phyloP scores from a whole-genome alignment of 2,329 filamentous ascomycete species.

The Hypoxylon sp. region DNA sequence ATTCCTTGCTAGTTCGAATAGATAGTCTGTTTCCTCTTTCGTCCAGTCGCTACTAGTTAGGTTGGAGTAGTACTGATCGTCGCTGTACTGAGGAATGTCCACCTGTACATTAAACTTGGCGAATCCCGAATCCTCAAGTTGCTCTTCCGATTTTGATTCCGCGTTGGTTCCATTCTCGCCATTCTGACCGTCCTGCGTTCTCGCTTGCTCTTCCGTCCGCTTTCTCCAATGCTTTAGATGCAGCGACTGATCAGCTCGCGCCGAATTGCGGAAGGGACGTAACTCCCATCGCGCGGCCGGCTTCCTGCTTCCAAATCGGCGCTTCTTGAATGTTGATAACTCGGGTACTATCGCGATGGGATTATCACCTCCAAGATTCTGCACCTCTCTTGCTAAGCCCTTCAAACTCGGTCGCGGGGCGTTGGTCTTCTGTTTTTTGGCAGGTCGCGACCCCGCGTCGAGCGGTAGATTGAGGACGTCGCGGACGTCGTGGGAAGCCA shows the following conservation, averaged over 20 bases:
- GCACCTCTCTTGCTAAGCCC: slow-evolving; percentile 75
- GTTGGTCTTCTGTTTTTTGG: slow-evolving; percentile 81
- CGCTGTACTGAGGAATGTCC: slow-evolving; percentile 83
- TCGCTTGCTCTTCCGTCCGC: slow-evolving; percentile 64
- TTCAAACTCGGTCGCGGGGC: slow-evolving; percentile 73
- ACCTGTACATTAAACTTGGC: slow-evolving; percentile 90
- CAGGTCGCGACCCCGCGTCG: slow-evolving; percentile 69
- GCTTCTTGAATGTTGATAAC: slow-evolving; percentile 72
- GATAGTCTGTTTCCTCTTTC: slow-evolving; percentile 92
- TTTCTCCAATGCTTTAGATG: slow-evolving; percentile 85
- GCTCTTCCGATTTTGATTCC: slow-evolving; percentile 57
- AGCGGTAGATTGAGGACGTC: slow-evolving; percentile 87
- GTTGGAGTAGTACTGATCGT: slow-evolving; percentile 86
- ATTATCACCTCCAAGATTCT: slow-evolving; percentile 76
- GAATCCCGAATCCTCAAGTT: slow-evolving; percentile 75
- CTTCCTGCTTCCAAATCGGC: slow-evolving; percentile 68
- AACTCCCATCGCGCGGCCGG: slow-evolving; percentile 76
- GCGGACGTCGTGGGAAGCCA: slow-evolving; percentile 85
- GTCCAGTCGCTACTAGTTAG: slow-evolving; percentile 86
- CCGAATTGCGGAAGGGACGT: slow-evolving; percentile 81
- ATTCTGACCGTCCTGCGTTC: slow-evolving; percentile 46
- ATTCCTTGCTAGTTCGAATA: slow-evolving; percentile 80
- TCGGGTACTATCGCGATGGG: slow-evolving; percentile 77
- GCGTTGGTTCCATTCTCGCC: slow-evolving; percentile 56
- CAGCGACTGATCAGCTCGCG: slow-evolving; percentile 76